phyloP scores from a whole-genome alignment of 2,329 filamentous ascomycete species.

The Xylaria sp. region DNA sequence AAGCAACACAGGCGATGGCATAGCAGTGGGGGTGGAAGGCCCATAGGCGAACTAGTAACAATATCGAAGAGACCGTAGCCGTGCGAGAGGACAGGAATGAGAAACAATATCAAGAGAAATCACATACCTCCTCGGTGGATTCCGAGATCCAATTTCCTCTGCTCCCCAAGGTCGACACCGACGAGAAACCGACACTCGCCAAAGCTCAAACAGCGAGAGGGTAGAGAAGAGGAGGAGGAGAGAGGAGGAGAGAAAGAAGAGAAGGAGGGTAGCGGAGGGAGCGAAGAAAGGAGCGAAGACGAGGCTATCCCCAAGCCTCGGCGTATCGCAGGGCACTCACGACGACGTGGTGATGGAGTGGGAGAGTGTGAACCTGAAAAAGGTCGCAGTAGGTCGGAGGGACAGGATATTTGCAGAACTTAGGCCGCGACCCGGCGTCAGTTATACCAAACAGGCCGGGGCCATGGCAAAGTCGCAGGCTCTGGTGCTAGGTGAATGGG shows the following conservation, averaged over 20 bases:
- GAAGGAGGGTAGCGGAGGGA: constrained; percentile 5
- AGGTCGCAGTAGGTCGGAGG: constrained; percentile 28
- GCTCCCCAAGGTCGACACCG: constrained; percentile 5
- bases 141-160: constrained; percentile 12
- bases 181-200: constrained; percentile 10
- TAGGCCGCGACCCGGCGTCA: constrained; percentile 37
- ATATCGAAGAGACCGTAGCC: constrained; percentile 4
- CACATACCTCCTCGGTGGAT: constrained; percentile 27
- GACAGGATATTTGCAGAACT: constrained; percentile 35
- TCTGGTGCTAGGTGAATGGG: constrained; percentile 24
- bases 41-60: neutral
- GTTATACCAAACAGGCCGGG: constrained; percentile 37
- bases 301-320: constrained; percentile 36
- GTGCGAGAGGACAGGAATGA: neutral
- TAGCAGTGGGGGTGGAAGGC: neutral
- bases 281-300: constrained; percentile 33
- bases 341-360: constrained; percentile 29
- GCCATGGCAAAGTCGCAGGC: constrained; percentile 20
- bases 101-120: constrained; percentile 6
- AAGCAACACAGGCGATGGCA: constrained; percentile 20
- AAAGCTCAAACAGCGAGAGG: constrained; percentile 23
- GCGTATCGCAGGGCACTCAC: constrained; percentile 36
- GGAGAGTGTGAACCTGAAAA: constrained; percentile 27
- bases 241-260: neutral
- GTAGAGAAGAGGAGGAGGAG: neutral